Evolutionary conservation across 257 asterid species (phyloP).

Genomic region (Nicotiana knightiana): DNA sequence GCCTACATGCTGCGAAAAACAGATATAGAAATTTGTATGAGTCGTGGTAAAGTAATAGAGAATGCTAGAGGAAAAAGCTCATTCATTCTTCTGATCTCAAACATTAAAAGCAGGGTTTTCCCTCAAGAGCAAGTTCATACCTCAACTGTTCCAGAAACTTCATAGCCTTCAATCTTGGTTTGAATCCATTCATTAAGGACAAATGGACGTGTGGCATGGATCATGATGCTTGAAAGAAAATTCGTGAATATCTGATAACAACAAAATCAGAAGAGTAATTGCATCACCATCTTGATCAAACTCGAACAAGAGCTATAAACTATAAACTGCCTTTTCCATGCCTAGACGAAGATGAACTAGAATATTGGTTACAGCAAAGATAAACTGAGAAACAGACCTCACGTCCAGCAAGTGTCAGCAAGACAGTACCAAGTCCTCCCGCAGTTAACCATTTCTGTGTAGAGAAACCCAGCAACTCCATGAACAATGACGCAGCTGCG

Average conservation of each 20-base stretch:
- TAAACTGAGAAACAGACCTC: slow-evolving; percentile 46
- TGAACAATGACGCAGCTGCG: slow-evolving; percentile 88
- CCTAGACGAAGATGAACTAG: not conserved
- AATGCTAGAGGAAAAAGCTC: not conserved
- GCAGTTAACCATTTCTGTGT: slow-evolving; percentile 98
- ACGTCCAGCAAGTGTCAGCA: slow-evolving; percentile 99
- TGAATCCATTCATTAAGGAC: slow-evolving; percentile 94
- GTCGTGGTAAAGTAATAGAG: not conserved
- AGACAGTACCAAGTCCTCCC: slow-evolving; percentile 97
- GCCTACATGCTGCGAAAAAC: slow-evolving; percentile 68
- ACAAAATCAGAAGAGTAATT: slow-evolving; percentile 1
- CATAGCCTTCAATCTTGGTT: slow-evolving; percentile 93
- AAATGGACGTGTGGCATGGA: slow-evolving; percentile 91
- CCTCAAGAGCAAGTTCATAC: slow-evolving; percentile 26
- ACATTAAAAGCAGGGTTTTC: not conserved
- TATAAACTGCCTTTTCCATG: not conserved
- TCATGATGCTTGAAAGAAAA: slow-evolving; percentile 96
- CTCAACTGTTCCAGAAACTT: slow-evolving; percentile 99
- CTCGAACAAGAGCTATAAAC: not conserved
- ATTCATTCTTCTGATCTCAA: slow-evolving; percentile 3
- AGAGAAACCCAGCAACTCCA: slow-evolving; percentile 98
- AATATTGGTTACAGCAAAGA: not conserved
- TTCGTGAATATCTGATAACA: slow-evolving; percentile 81
- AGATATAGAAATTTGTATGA: not conserved
- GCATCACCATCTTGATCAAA: slow-evolving; percentile 2